A percentile compares a stretch with the other conserved stretches of the same genome.
phyloP scores from a whole-genome alignment of 257 asterid genomes.

The Solanum neorickii region DNA sequence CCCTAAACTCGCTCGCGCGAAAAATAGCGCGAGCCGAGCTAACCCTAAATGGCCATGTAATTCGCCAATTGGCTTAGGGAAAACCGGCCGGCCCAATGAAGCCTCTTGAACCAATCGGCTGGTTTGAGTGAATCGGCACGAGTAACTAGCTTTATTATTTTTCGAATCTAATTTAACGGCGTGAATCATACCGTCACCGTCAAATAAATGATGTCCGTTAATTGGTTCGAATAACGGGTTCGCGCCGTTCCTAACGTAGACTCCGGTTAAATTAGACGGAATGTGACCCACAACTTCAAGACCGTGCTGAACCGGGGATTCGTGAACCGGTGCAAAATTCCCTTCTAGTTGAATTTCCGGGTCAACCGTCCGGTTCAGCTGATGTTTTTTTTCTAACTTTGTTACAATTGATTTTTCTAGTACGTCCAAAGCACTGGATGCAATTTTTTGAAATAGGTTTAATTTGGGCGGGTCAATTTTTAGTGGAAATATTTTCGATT shows the following conservation, averaged over 20 bases:
- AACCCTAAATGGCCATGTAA: constrained; percentile 52
- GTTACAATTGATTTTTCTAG: constrained; percentile 21
- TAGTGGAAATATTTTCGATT: background rate
- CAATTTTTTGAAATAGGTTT: constrained; percentile 37
- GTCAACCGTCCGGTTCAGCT: constrained; percentile 33
- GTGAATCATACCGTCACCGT: constrained; percentile 66
- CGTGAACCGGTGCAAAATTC: constrained; percentile 51
- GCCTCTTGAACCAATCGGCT: constrained; percentile 35
- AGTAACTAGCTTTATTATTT: constrained; percentile 28
- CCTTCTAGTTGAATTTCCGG: constrained; percentile 51
- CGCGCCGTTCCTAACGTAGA: constrained; percentile 50
- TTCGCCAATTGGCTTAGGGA: constrained; percentile 55
- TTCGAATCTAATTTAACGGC: constrained; percentile 21
- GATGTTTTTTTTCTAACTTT: constrained; percentile 18
- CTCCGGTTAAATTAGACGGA: constrained; percentile 27
- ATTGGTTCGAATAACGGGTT: constrained; percentile 38
- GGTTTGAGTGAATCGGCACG: constrained; percentile 45
- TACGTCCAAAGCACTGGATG: constrained; percentile 29
- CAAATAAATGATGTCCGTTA: constrained; percentile 56
- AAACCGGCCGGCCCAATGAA: constrained; percentile 29
- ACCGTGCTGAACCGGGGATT: constrained; percentile 41
- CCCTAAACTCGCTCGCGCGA: constrained; percentile 20
- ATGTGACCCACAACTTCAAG: constrained; percentile 37
- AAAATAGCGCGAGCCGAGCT: constrained; percentile 39
- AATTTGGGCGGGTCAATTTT: background rate